Evolutionary conservation across 2,329 filamentous ascomycete genomes (phyloP), one percentile per base, ranked within the genome.

Genomic region (Pseudocercospora fijiensis): DNA sequence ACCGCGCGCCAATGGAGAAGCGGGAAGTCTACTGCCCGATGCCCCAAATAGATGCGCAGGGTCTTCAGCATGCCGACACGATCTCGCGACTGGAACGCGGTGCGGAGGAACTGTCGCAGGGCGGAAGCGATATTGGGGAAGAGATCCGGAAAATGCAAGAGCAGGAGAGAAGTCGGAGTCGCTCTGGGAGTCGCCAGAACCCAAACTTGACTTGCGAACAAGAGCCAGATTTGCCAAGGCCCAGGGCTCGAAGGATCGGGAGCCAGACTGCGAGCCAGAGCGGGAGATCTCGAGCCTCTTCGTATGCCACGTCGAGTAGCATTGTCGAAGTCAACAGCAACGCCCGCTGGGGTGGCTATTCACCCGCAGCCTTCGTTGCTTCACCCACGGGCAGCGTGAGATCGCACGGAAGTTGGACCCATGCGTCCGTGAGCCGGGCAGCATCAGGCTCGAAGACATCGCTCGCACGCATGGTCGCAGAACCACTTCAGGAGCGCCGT

Each of bases 91-190:
- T 93, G 66, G 90, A 94, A 77, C 87, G 89, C 68, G 88, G 87
- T 10, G 90, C 90, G 56, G 90, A 92, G 77, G 84, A 87, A 68
- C 81, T 93, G 76, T 90, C 88, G 79, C 62, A 65, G 28, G 88
- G 87, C 62, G 83, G 83, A 53, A 90, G 88, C 66, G 91, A 90
- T 66, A 90, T 92, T 72, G 89, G 90, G 71, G 86, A 90, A 79
- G 89, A 90, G 70, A 93, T 92, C 71, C 85, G 89, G 64, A 86
- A 89, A 72, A 81, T 91, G 68, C 87, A 91, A 76, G 81, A 86
- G 65, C 87, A 61, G 41, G 65, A 70, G 53, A 63, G 65, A 37
- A 61, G 63, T 57, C 61, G 66, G 33, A 73, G 71, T 61, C 64
- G 71, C 5, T 49, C 47, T 37, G 51, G 63, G 20, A 57, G 57